Evolutionary conservation across 2,329 filamentous ascomycete genomes (phyloP).

Genomic region (Cercospora sp.): DNA sequence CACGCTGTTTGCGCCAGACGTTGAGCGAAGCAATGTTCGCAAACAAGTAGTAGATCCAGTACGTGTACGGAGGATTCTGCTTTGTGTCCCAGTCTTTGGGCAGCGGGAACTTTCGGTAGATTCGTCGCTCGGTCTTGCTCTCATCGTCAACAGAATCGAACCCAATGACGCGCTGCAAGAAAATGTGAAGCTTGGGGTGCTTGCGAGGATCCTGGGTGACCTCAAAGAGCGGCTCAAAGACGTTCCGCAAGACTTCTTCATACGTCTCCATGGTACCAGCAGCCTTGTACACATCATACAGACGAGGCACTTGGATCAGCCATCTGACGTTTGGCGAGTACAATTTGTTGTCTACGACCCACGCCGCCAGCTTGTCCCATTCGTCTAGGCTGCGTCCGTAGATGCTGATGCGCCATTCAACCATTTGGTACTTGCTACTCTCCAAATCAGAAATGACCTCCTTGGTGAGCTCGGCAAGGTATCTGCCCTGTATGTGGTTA

Average conservation of each 20-base stretch:
- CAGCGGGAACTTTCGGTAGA: constrained; percentile 94
- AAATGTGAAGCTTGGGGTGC: constrained; percentile 91
- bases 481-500: constrained; percentile 94
- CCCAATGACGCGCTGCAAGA: constrained; percentile 90
- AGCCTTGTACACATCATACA: constrained; percentile 95
- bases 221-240: constrained; percentile 93
- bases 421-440: constrained; percentile 99
- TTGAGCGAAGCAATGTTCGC: constrained; percentile 93
- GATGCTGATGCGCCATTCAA: constrained; percentile 97
- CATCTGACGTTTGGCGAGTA: constrained; percentile 97
- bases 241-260: constrained; percentile 84
- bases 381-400: constrained; percentile 90
- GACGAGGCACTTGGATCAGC: constrained; percentile 90
- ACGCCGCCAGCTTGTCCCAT: constrained; percentile 96
- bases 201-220: constrained; percentile 83
- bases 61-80: constrained; percentile 97
- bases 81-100: constrained; percentile 85
- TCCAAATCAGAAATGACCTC: constrained; percentile 97
- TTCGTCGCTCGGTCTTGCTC: constrained; percentile 88
- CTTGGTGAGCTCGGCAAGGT: constrained; percentile 95
- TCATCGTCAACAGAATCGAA: constrained; percentile 98
- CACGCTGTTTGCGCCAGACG: constrained; percentile 82
- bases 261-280: constrained; percentile 84
- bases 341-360: constrained; percentile 97
- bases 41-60: constrained; percentile 98